phyloP scores from a whole-genome alignment of 371 early-diverging fungal genomes.

The Blakeslea trispora region DNA sequence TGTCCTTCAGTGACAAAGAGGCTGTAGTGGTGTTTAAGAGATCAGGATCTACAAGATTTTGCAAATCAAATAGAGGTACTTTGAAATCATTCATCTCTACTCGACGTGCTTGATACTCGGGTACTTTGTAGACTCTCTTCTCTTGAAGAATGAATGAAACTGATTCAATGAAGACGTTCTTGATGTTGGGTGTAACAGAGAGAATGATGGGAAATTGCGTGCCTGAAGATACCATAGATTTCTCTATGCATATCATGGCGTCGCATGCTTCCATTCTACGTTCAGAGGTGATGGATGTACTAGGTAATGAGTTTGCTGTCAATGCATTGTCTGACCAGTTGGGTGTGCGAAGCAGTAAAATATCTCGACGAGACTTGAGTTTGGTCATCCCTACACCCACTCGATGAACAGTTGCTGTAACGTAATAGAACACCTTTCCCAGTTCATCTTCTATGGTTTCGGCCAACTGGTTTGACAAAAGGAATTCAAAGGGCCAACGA shows the following conservation, averaged over 20 bases:
- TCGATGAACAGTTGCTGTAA: conserved; percentile 34
- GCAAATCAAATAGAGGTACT: conserved; percentile 14
- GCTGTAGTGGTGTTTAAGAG: neutral
- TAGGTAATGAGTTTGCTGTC: conserved; percentile 30
- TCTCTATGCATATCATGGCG: conserved; percentile 33
- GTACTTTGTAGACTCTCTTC: conserved; percentile 28
- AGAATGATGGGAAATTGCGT: conserved; percentile 34
- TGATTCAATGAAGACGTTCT: conserved; percentile 31
- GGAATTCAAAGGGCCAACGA: conserved; percentile 41
- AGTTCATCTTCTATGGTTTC: conserved; percentile 43
- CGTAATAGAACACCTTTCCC: conserved; percentile 35
- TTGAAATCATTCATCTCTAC: conserved; percentile 31
- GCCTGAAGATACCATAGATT: conserved; percentile 33
- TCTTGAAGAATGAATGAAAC: conserved; percentile 34
- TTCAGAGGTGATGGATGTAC: conserved; percentile 28
- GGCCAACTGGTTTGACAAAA: conserved; percentile 29
- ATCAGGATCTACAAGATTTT: conserved; percentile 22
- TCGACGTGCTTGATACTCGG: conserved; percentile 33
- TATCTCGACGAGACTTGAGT: conserved; percentile 24
- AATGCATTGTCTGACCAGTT: conserved; percentile 31
- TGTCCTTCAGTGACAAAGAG: conserved; percentile 21
- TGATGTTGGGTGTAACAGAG: conserved; percentile 26
- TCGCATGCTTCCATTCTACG: conserved; percentile 31
- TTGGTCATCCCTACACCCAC: conserved; percentile 29
- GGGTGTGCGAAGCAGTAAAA: conserved; percentile 31